Evolutionary conservation across 768 basidiomycete species (phyloP).

Genomic region (Steccherinum ochraceum): DNA sequence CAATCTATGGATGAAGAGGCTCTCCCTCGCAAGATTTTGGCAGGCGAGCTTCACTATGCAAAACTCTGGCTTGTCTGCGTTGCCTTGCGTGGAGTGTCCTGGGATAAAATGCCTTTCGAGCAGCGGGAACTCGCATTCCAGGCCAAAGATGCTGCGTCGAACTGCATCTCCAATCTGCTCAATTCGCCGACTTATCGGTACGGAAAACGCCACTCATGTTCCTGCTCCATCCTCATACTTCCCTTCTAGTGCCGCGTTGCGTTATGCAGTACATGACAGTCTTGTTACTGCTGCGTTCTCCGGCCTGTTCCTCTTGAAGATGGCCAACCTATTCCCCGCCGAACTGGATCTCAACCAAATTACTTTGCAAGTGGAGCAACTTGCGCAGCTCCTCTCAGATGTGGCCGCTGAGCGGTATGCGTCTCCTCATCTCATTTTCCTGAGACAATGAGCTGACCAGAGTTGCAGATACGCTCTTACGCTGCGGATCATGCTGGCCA

Average conservation of each 20-base stretch:
- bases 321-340: slow-evolving; percentile 87
- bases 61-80: slow-evolving; percentile 95
- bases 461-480: slow-evolving; percentile 73
- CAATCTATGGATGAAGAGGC: slow-evolving; percentile 82
- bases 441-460: neutral
- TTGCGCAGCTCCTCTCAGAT: slow-evolving; percentile 85
- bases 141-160: slow-evolving; percentile 87
- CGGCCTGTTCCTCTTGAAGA: slow-evolving; percentile 86
- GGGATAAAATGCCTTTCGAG: slow-evolving; percentile 96
- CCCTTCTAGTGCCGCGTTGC: slow-evolving; percentile 64
- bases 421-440: neutral
- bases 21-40: slow-evolving; percentile 80
- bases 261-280: slow-evolving; percentile 90
- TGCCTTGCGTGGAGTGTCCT: slow-evolving; percentile 83
- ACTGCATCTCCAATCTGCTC: slow-evolving; percentile 80
- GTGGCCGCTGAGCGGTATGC: slow-evolving; percentile 83
- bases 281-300: slow-evolving; percentile 90
- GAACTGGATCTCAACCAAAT: slow-evolving; percentile 76
- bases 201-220: slow-evolving; percentile 12
- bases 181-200: slow-evolving; percentile 77
- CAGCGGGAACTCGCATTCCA: slow-evolving; percentile 93
- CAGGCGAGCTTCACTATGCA: slow-evolving; percentile 85
- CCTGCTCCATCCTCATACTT: neutral
- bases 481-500: slow-evolving; percentile 89
- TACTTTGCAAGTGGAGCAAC: slow-evolving; percentile 81